Conservation (phyloP, 345 rosid species). For the Populus simonii region DNA sequence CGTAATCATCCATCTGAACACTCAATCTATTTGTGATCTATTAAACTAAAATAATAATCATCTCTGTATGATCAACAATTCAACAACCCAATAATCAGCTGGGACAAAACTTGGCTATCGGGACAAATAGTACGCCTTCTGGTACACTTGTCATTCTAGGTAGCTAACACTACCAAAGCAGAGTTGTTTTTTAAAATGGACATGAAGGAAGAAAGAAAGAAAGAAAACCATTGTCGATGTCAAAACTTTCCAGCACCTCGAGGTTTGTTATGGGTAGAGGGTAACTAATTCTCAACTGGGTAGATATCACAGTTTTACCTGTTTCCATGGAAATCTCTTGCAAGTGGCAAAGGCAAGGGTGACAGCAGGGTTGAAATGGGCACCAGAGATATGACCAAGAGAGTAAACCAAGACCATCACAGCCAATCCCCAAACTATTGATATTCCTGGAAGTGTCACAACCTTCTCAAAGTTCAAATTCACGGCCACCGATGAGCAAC, state of each 20-base stretch:
- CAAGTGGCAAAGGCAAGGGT: conserved; percentile 85
- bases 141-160: not conserved
- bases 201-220: too few relatives aligned
- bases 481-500: conserved; percentile 75
- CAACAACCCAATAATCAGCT: not conserved
- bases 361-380: conserved; percentile 94
- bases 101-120: not conserved
- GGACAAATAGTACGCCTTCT: not conserved
- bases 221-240: not conserved
- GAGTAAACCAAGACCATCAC: conserved; percentile 84
- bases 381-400: conserved; percentile 93
- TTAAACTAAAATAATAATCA: not conserved
- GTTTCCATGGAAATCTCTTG: conserved; percentile 78
- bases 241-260: not conserved
- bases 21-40: not conserved
- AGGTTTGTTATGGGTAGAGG: not conserved
- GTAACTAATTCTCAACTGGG: not conserved
- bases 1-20: not conserved
- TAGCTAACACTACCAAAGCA: not conserved
- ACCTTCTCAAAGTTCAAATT: conserved; percentile 56
- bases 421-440: conserved; percentile 84
- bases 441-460: conserved; percentile 69
- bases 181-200: not conserved
- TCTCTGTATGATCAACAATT: not conserved
- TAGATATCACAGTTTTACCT: conserved; percentile 31